Evolutionary conservation across 306 rosid species (phyloP).

Genomic region (Medicago lupulina): DNA sequence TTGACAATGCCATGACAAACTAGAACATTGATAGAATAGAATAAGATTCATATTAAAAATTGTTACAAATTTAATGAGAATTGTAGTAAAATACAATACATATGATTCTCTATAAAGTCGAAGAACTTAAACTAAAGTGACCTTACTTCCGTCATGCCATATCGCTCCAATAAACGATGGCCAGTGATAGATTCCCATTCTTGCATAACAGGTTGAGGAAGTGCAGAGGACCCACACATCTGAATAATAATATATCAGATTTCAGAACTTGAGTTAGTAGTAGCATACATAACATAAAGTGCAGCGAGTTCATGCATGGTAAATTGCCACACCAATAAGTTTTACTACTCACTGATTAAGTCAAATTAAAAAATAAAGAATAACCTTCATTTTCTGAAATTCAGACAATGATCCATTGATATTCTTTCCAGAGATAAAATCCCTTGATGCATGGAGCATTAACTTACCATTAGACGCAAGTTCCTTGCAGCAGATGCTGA

Average conservation of each 20-base stretch:
- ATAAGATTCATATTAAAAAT: conserved; percentile 32
- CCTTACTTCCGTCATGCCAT: conserved; percentile 96
- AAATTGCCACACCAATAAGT: not conserved
- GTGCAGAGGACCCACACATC: conserved; percentile 99
- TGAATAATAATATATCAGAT: conserved; percentile 39
- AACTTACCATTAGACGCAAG: conserved; percentile 91
- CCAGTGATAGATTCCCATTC: conserved; percentile 89
- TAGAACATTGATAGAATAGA: conserved; percentile 47
- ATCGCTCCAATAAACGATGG: conserved; percentile 90
- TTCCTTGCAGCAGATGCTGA: conserved; percentile 86
- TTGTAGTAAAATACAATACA: conserved; percentile 22
- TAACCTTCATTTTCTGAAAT: conserved; percentile 19
- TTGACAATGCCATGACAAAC: conserved; percentile 97
- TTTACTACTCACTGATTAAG: conserved; percentile 5
- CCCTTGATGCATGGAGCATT: not conserved
- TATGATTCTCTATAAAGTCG: conserved; percentile 25
- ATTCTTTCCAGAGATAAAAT: conserved; percentile 21
- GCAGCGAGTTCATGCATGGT: conserved; percentile 14
- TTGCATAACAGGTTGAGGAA: conserved; percentile 89
- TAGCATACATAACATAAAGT: conserved; percentile 17
- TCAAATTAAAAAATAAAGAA: conserved; percentile 6
- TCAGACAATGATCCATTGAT: conserved; percentile 4
- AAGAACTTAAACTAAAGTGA: conserved; percentile 38
- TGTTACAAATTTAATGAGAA: conserved; percentile 16
- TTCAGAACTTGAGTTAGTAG: conserved; percentile 24